Evolutionary conservation across 495 filamentous ascomycete species (phyloP).

Genomic region (Penicillium angulare): DNA sequence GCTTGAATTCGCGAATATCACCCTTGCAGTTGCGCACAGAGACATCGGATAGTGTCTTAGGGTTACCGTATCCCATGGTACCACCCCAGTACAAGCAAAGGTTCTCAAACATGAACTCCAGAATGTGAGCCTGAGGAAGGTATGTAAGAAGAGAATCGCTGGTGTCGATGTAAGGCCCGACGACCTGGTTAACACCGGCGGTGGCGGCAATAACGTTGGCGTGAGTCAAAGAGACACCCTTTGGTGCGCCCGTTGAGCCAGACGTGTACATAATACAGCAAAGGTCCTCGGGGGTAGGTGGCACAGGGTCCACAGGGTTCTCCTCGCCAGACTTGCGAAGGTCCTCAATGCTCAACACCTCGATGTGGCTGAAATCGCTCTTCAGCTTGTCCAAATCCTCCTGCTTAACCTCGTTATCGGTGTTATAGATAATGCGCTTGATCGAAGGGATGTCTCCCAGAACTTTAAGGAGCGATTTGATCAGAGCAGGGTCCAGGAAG

Average conservation of each 20-base stretch:
- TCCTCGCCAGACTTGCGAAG: slow-evolving; percentile 78
- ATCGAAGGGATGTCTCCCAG: slow-evolving; percentile 77
- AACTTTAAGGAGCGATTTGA: slow-evolving; percentile 77
- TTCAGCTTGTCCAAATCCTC: slow-evolving; percentile 79
- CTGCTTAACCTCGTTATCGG: slow-evolving; percentile 69
- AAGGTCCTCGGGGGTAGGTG: slow-evolving; percentile 80
- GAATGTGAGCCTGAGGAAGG: slow-evolving; percentile 90
- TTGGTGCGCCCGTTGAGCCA: slow-evolving; percentile 93
- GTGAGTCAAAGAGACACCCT: slow-evolving; percentile 91
- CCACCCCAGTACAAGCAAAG: slow-evolving; percentile 89
- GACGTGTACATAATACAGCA: slow-evolving; percentile 99
- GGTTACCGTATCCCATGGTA: slow-evolving; percentile 96
- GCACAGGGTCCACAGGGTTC: slow-evolving; percentile 76
- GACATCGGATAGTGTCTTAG: slow-evolving; percentile 84
- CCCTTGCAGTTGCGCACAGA: slow-evolving; percentile 93
- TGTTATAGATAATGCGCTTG: slow-evolving; percentile 87
- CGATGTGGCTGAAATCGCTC: slow-evolving; percentile 65
- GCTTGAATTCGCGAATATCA: slow-evolving; percentile 91
- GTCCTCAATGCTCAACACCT: slow-evolving; percentile 80
- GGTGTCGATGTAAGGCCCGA: slow-evolving; percentile 79
- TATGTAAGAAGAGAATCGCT: slow-evolving; percentile 89
- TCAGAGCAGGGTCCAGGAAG: slow-evolving; percentile 83
- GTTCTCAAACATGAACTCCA: slow-evolving; percentile 98
- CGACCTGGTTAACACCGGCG: slow-evolving; percentile 85
- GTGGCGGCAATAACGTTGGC: slow-evolving; percentile 84